These are phyloP conservation scores for Panicum miliaceum DNA, from an alignment of 176 grass and related monocot species.

Conservation along the genomic window DNA sequence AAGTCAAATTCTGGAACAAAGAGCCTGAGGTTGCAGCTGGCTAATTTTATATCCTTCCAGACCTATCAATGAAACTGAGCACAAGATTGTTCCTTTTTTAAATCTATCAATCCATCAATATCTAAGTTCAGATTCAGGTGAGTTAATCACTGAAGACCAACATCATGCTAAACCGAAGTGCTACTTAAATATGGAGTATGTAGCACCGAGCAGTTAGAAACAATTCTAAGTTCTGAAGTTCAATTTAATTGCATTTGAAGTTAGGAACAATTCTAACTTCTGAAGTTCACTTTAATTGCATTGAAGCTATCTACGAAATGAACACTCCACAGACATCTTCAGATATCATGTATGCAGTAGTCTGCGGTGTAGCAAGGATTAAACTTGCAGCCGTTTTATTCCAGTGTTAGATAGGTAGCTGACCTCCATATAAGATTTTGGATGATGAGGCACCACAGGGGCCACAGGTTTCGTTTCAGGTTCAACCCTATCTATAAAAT, in stretches of 20 bases:
- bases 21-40: background rate
- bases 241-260: background rate
- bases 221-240: background rate
- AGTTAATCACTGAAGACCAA: background rate
- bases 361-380: background rate
- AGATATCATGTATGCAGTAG: constrained; percentile 34
- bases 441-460: constrained; percentile 46
- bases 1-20: background rate
- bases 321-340: background rate
- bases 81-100: background rate
- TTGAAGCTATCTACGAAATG: background rate
- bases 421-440: constrained; percentile 70
- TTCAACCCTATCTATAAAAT: constrained; percentile 34
- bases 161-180: background rate
- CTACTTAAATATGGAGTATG: background rate
- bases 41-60: background rate
- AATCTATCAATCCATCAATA: background rate
- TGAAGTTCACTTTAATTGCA: background rate
- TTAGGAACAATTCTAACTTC: background rate
- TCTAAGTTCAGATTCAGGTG: background rate
- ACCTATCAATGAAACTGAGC: background rate
- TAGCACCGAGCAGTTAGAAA: background rate
- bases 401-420: constrained; percentile 10
- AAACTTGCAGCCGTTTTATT: constrained; percentile 19
- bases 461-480: constrained; percentile 36